Conservation (phyloP, 2,329 filamentous ascomycete genomes). For the Hymenoscyphus occultus region DNA sequence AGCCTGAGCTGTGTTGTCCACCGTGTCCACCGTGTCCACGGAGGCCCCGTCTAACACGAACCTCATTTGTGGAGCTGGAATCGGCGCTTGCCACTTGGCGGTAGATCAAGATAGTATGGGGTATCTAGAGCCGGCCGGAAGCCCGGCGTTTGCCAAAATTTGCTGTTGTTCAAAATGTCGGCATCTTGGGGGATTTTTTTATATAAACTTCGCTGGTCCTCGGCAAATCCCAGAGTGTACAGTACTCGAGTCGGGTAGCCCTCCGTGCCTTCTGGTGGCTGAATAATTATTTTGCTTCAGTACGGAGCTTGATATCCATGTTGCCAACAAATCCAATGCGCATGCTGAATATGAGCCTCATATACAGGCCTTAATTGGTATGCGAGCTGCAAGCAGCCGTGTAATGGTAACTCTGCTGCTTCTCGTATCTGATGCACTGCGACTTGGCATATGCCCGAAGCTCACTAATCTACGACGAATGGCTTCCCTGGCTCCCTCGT, state of each 20-base stretch:
- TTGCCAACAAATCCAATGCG: neutral
- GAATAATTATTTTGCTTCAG: neutral
- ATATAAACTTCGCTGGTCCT: neutral
- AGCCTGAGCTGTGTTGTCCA: neutral
- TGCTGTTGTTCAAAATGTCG: neutral
- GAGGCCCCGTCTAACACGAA: slow-evolving; percentile 1
- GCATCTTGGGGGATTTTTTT: neutral
- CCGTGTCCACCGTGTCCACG: neutral
- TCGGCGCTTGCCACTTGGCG: slow-evolving; percentile 1
- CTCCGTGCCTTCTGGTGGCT: neutral
- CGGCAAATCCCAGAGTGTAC: neutral
- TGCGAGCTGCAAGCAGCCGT: neutral
- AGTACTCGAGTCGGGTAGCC: neutral
- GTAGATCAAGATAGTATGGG: neutral
- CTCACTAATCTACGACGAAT: neutral
- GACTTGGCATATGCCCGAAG: neutral
- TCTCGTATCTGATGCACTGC: neutral
- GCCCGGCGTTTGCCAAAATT: neutral
- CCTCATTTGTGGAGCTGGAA: slow-evolving; percentile 2
- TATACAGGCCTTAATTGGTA: neutral
- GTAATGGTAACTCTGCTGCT: neutral
- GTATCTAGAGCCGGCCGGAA: neutral
- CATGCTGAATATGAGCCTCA: neutral
- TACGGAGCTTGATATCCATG: neutral
- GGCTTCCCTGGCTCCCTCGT: neutral